Conservation (phyloP, 163 green algal species). For the Coccomyxa subellipsoidea region DNA sequence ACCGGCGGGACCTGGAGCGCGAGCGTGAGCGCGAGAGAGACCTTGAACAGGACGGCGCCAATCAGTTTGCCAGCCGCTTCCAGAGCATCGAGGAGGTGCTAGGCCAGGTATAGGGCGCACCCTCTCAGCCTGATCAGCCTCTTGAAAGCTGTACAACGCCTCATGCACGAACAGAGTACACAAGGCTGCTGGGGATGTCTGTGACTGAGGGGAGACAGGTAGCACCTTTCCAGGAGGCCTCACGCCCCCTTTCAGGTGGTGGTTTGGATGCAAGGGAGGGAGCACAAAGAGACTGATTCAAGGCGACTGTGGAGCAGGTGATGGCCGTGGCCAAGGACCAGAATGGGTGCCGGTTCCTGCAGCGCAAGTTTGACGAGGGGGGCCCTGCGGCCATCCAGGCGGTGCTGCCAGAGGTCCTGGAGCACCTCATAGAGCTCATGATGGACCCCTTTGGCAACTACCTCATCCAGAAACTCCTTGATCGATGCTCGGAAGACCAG, state of each 20-base stretch:
- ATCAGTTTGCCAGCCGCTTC: slow-evolving; percentile 45
- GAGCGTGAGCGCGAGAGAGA: slow-evolving; percentile 22
- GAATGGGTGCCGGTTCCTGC: slow-evolving; percentile 95
- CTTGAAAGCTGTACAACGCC: too few relatives aligned
- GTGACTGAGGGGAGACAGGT: too few relatives aligned
- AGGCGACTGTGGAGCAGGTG: slow-evolving; percentile 66
- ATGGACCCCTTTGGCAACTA: slow-evolving; percentile 99
- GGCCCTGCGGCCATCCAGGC: slow-evolving; percentile 69
- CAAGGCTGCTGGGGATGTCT: too few relatives aligned
- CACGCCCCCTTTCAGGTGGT: too few relatives aligned
- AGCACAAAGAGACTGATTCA: too few relatives aligned
- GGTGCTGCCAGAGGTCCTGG: slow-evolving; percentile 81
- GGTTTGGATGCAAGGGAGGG: too few relatives aligned
- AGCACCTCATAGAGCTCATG: slow-evolving; percentile 92
- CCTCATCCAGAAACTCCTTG: slow-evolving; percentile 98
- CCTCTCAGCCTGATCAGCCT: too few relatives aligned
- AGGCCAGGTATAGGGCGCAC: slow-evolving; percentile 60
- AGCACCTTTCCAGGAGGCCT: too few relatives aligned
- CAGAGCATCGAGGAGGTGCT: slow-evolving; percentile 78
- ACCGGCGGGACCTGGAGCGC: slow-evolving; percentile 26
- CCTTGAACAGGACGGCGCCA: slow-evolving; percentile 38
- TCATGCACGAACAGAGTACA: too few relatives aligned
- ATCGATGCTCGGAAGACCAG: slow-evolving; percentile 89
- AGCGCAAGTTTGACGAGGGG: slow-evolving; percentile 96
- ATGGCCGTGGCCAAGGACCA: slow-evolving; percentile 89